These are phyloP conservation scores for Omphalotus olearius DNA, from an alignment of 1,284 basidiomycete genomes.

Conservation along the genomic window DNA sequence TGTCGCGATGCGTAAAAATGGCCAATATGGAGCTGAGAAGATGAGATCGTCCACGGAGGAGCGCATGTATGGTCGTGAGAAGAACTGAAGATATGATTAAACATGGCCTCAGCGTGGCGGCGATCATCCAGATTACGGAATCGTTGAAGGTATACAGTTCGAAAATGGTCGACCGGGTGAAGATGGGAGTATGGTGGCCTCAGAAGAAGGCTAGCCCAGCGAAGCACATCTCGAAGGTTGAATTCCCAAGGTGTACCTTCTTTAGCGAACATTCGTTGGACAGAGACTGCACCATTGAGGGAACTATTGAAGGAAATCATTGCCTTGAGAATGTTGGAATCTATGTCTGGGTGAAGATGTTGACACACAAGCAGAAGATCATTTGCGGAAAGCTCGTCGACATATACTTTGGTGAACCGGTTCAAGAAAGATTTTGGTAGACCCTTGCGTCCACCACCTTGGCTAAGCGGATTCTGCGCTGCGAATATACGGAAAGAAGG, in stretches of 20 bases:
- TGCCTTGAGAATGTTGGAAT: constrained; percentile 47
- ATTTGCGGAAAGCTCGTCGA: constrained; percentile 79
- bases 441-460: constrained; percentile 97
- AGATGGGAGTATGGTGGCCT: constrained; percentile 25
- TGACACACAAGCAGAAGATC: constrained; percentile 84
- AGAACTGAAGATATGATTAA: constrained; percentile 56
- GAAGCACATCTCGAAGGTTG: constrained; percentile 92
- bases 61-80: constrained; percentile 25
- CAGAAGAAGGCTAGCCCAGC: constrained; percentile 74
- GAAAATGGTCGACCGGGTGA: constrained; percentile 65
- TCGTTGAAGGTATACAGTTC: constrained; percentile 78
- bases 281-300: constrained; percentile 70
- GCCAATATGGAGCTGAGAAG: constrained; percentile 65
- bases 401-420: constrained; percentile 95
- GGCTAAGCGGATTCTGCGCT: constrained; percentile 94
- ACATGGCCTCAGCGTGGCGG: constrained; percentile 55
- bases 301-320: constrained; percentile 87
- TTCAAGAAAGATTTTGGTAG: constrained; percentile 97
- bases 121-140: constrained; percentile 79
- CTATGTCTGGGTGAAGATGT: constrained; percentile 67
- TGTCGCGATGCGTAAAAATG: constrained; percentile 51
- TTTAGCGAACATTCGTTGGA: constrained; percentile 69
- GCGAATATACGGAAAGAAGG: constrained; percentile 95
- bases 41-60: constrained; percentile 53
- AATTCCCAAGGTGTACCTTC: constrained; percentile 98